Percentiles rank a stretch among this genome's conserved stretches.
Conservation (phyloP, 2,329 filamentous ascomycete species). For the Seiridium unicorne region DNA sequence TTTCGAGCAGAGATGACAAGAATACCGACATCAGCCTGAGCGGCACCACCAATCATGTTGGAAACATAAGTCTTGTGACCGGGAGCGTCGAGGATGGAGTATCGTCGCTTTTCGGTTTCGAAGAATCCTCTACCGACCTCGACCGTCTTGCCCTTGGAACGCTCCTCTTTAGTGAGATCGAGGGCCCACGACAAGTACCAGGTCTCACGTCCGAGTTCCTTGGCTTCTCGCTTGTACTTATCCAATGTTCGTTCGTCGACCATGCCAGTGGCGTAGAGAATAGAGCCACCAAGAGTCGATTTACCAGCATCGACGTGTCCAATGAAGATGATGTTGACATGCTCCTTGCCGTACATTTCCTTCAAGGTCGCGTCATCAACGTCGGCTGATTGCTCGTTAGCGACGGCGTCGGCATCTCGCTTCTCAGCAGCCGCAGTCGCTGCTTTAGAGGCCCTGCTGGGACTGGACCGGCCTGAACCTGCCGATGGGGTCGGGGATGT, state of each 20-base stretch:
- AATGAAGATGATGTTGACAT: conserved; percentile 94
- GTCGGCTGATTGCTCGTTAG: conserved; percentile 77
- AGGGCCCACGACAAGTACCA: conserved; percentile 99
- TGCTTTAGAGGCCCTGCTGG: conserved; percentile 59
- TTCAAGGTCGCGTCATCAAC: conserved; percentile 73
- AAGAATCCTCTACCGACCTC: conserved; percentile 96
- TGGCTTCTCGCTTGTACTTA: conserved; percentile 96
- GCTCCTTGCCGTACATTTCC: conserved; percentile 94
- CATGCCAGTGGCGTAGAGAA: conserved; percentile 94
- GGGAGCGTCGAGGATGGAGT: conserved; percentile 94
- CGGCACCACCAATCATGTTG: conserved; percentile 95
- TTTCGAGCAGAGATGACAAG: conserved; percentile 95
- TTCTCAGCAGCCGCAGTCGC: conserved; percentile 17
- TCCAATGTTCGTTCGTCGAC: conserved; percentile 99
- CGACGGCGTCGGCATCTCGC: conserved; percentile 78
- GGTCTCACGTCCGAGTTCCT: conserved; percentile 92
- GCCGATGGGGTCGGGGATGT: conserved; percentile 74
- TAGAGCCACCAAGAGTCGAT: conserved; percentile 90
- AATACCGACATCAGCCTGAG: conserved; percentile 90
- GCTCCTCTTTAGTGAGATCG: conserved; percentile 94
- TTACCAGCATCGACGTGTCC: conserved; percentile 98
- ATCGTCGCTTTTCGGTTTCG: conserved; percentile 92
- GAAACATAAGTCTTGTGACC: conserved; percentile 98
- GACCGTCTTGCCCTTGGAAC: conserved; percentile 95
- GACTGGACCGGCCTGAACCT: conserved; percentile 76